Conservation (phyloP, 306 rosid species). For the Vicia sativa region DNA sequence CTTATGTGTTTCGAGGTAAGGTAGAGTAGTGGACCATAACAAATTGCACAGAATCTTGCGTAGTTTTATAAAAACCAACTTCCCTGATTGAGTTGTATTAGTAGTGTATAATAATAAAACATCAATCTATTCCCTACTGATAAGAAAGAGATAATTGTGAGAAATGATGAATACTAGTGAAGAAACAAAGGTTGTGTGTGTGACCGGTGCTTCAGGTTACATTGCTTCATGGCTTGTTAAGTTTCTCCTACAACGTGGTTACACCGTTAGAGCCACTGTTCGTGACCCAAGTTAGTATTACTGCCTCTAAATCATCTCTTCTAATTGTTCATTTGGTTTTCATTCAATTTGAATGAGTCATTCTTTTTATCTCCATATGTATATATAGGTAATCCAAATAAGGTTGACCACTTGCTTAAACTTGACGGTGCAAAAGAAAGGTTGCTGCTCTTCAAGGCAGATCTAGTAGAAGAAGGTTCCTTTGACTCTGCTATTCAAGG, state of each 20-base stretch:
- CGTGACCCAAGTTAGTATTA: conserved; percentile 53
- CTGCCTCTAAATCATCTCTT: too few relatives aligned
- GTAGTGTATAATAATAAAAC: too few relatives aligned
- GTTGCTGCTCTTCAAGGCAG: too few relatives aligned
- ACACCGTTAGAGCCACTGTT: conserved; percentile 53
- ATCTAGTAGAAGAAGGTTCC: conserved; percentile 24
- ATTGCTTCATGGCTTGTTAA: conserved; percentile 61
- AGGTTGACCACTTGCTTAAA: conserved; percentile 42
- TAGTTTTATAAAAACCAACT: too few relatives aligned
- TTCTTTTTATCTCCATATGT: neutral
- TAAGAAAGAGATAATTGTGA: too few relatives aligned
- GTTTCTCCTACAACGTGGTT: conserved; percentile 54
- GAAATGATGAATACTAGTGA: neutral
- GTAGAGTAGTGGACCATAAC: too few relatives aligned
- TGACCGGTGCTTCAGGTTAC: conserved; percentile 58
- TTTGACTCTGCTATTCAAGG: conserved; percentile 52
- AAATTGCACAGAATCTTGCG: too few relatives aligned
- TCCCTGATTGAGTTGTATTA: too few relatives aligned
- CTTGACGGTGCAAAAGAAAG: too few relatives aligned
- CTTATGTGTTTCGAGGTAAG: too few relatives aligned
- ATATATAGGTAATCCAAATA: conserved; percentile 40
- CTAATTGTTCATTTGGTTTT: neutral
- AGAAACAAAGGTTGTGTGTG: conserved; percentile 44
- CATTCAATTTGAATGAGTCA: neutral
- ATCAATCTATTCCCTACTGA: too few relatives aligned